Conservation (phyloP, 805 yeast species). For the Grigorovia transvaalensis region DNA sequence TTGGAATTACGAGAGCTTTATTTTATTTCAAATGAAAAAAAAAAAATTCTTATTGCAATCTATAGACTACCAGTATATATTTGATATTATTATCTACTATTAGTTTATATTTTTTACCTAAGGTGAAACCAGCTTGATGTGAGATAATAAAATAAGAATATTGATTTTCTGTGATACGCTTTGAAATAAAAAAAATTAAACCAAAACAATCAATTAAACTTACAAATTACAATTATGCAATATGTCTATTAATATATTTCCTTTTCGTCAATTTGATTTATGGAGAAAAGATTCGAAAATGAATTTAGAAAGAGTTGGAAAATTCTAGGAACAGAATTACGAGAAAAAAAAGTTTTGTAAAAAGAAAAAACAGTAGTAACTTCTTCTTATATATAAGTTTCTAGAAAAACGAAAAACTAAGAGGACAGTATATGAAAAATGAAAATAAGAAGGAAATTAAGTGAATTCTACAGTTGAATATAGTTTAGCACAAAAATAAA, state of each 20-base stretch:
- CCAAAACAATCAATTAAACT: no score
- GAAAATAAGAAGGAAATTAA: background rate
- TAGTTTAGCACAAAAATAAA: no score
- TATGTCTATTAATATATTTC: no score
- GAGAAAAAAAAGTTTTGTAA: no score
- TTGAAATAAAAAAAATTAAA: no score
- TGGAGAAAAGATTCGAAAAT: background rate
- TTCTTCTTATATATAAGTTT: background rate
- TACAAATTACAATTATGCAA: background rate
- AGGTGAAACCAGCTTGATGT: background rate
- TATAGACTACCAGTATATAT: background rate
- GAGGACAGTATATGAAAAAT: background rate
- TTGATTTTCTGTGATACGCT: background rate
- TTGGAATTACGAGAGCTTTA: no score
- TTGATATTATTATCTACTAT: no score
- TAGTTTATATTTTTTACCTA: background rate
- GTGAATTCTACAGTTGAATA: background rate
- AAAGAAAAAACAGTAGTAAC: no score
- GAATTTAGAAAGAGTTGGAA: background rate
- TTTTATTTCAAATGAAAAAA: no score
- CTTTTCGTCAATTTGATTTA: background rate
- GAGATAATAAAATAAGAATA: background rate
- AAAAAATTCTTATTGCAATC: background rate
- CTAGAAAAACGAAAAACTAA: background rate
- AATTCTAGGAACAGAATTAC: background rate